phyloP scores from a whole-genome alignment of 2,329 filamentous ascomycete species.

The Paecilomyces niveus region DNA sequence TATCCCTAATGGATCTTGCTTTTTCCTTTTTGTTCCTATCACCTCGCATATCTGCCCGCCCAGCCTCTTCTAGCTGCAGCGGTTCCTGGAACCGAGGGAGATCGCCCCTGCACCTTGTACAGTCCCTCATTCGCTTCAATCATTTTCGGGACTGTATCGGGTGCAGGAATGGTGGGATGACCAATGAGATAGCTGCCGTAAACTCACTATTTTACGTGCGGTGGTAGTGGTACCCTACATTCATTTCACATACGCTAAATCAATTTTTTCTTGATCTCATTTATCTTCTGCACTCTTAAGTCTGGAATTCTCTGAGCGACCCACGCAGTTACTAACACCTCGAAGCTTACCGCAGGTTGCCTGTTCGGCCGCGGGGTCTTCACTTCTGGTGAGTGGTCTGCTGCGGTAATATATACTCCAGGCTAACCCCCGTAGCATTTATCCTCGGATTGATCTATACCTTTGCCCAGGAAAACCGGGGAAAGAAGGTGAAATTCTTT shows the following conservation, averaged over 20 bases:
- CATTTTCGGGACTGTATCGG: constrained; percentile 51
- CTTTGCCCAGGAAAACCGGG: constrained; percentile 76
- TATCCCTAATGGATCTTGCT: not conserved
- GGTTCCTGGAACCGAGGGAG: constrained; percentile 82
- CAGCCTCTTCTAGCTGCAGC: constrained; percentile 66
- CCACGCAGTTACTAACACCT: not conserved
- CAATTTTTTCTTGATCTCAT: constrained; percentile 11
- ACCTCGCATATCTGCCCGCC: constrained; percentile 74
- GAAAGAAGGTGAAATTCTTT: constrained; percentile 68
- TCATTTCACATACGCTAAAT: constrained; percentile 14
- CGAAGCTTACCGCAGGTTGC: constrained; percentile 35
- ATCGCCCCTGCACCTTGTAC: constrained; percentile 61
- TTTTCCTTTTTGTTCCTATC: constrained; percentile 14
- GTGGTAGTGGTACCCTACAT: constrained; percentile 64
- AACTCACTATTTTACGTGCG: constrained; percentile 50
- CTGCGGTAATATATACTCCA: not conserved
- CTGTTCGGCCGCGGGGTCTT: constrained; percentile 26
- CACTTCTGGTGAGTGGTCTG: constrained; percentile 27
- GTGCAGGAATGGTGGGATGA: constrained; percentile 70
- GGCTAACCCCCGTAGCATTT: constrained; percentile 53
- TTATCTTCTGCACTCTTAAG: constrained; percentile 14
- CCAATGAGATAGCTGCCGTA: constrained; percentile 57
- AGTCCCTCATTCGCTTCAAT: constrained; percentile 57
- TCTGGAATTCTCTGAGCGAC: constrained; percentile 5
- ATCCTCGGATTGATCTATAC: constrained; percentile 79